Conservation (phyloP, 345 rosid genomes). For the Balakata baccata region DNA sequence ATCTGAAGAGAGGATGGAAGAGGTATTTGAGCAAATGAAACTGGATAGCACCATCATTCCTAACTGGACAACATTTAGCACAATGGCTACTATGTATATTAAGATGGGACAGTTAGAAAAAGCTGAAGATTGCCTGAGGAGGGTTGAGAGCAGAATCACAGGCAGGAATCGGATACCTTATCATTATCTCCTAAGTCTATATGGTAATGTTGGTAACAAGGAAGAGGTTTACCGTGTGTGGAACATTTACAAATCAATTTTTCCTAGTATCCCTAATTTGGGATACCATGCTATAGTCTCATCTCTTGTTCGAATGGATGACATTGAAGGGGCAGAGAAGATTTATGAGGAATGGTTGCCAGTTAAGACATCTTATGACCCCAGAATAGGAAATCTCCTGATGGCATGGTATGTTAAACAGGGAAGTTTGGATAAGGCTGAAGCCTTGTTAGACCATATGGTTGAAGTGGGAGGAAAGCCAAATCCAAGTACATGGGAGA, state of each 20-base stretch:
- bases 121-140: slow-evolving; percentile 80
- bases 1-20: slow-evolving; percentile 66
- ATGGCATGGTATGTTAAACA: slow-evolving; percentile 58
- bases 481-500: slow-evolving; percentile 76
- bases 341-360: slow-evolving; percentile 76
- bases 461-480: slow-evolving; percentile 75
- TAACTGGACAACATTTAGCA: slow-evolving; percentile 91
- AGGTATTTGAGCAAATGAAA: slow-evolving; percentile 72
- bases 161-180: slow-evolving; percentile 79
- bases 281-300: slow-evolving; percentile 81
- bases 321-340: slow-evolving; percentile 73
- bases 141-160: slow-evolving; percentile 72
- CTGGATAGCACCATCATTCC: slow-evolving; percentile 52
- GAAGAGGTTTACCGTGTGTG: slow-evolving; percentile 73
- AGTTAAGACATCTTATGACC: slow-evolving; percentile 61
- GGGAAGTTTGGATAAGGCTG: slow-evolving; percentile 58
- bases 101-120: slow-evolving; percentile 67
- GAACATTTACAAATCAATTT: slow-evolving; percentile 71
- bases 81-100: slow-evolving; percentile 84
- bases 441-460: slow-evolving; percentile 56
- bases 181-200: slow-evolving; percentile 80
- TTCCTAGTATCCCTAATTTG: slow-evolving; percentile 71
- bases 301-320: slow-evolving; percentile 59
- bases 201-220: slow-evolving; percentile 66
- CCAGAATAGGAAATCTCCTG: slow-evolving; percentile 78